These are phyloP conservation scores for Diutina catenulata DNA, from an alignment of 1,139 yeast genomes.

Conservation along the genomic window DNA sequence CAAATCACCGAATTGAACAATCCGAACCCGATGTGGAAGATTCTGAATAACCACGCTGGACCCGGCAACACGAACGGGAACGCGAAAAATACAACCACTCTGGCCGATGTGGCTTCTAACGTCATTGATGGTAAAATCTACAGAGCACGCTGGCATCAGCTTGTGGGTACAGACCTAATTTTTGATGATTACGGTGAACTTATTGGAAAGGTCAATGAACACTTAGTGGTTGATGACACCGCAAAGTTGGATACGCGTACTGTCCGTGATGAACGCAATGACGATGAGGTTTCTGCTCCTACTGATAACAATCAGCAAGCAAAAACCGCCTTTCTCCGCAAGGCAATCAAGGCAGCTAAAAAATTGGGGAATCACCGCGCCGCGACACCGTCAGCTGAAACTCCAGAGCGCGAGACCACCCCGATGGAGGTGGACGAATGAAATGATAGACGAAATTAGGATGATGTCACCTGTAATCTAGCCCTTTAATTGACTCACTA, in stretches of 20 bases:
- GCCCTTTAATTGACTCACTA: too few species aligned
- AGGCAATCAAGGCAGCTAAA: conserved; percentile 1
- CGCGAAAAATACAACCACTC: too few species aligned
- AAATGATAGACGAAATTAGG: too few species aligned
- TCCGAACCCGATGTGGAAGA: conserved; percentile 24
- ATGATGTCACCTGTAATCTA: too few species aligned
- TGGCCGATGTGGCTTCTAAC: neutral
- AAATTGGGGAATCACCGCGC: too few species aligned
- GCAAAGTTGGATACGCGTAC: conserved; percentile 12
- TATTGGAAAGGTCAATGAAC: conserved; percentile 32
- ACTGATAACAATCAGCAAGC: neutral
- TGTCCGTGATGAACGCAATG: neutral
- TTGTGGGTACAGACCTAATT: conserved; percentile 75
- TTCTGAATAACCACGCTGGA: conserved; percentile 18
- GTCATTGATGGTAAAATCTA: conserved; percentile 37
- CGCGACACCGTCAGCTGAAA: too few species aligned
- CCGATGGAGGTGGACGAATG: too few species aligned
- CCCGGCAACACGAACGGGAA: neutral
- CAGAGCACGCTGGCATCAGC: conserved; percentile 66
- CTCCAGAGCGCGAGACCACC: too few species aligned
- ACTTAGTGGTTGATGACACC: conserved; percentile 21
- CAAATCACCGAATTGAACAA: conserved; percentile 28
- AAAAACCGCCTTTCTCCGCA: neutral
- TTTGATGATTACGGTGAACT: conserved; percentile 48
- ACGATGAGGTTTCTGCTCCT: neutral